These are phyloP conservation scores for Clavispora asparagi DNA, from an alignment of 805 yeast species.

Conservation along the genomic window DNA sequence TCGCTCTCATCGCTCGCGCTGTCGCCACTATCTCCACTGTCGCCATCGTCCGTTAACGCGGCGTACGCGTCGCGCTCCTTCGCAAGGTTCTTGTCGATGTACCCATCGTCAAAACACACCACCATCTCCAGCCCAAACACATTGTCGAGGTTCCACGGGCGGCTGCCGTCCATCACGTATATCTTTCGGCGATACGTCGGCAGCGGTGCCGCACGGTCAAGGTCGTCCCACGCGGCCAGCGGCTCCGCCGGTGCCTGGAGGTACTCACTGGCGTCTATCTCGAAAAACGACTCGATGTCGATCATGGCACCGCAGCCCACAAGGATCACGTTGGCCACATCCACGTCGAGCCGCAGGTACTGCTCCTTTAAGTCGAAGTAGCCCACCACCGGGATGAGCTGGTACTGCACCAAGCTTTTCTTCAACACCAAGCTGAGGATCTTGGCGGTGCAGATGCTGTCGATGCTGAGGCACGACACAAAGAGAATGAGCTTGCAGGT, in stretches of 20 bases:
- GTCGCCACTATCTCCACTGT: too few relatives aligned
- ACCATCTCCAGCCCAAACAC: conserved; percentile 77
- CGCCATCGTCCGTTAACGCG: conserved; percentile 29
- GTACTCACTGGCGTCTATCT: conserved; percentile 52
- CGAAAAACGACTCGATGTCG: conserved; percentile 72
- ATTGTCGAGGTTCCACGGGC: conserved; percentile 97
- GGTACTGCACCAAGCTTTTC: conserved; percentile 80
- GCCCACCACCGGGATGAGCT: conserved; percentile 89
- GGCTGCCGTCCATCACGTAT: conserved; percentile 82
- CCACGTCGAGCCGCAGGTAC: conserved; percentile 61
- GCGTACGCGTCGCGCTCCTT: conserved; percentile 61
- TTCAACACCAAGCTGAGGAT: conserved; percentile 67
- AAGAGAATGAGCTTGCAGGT: conserved; percentile 84
- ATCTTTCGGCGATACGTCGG: conserved; percentile 47
- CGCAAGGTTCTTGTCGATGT: conserved; percentile 51
- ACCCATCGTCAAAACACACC: conserved; percentile 84
- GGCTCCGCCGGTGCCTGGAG: conserved; percentile 28
- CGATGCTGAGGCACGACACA: conserved; percentile 87
- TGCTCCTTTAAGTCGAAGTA: conserved; percentile 69
- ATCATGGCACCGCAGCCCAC: conserved; percentile 94
- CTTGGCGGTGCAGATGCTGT: conserved; percentile 85
- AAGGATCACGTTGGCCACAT: conserved; percentile 68
- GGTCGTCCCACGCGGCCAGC: conserved; percentile 19
- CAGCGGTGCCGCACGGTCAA: conserved; percentile 15
- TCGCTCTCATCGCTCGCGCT: too few relatives aligned